A percentile compares a stretch with the other conserved stretches of the same genome.
phyloP scores from a whole-genome alignment of 1,284 basidiomycete genomes.

The Rhodotorula sp. region DNA sequence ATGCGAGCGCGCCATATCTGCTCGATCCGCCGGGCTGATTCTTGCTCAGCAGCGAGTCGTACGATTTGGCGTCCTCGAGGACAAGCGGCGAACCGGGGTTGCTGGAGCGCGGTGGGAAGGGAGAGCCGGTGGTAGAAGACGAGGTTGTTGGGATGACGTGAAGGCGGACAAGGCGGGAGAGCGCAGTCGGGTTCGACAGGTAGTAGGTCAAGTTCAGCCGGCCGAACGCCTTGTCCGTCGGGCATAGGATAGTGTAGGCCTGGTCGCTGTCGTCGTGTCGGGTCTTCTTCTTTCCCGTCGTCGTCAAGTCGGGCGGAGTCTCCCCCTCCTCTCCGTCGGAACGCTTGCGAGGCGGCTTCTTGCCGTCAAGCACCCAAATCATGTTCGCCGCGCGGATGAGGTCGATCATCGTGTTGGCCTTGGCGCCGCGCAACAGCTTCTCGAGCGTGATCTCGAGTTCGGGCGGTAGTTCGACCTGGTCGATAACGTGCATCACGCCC shows the following conservation, averaged over 20 bases:
- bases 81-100: constrained; percentile 60
- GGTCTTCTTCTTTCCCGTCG: not conserved
- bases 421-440: constrained; percentile 86
- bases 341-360: constrained; percentile 59
- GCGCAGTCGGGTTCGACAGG: constrained; percentile 60
- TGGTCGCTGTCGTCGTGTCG: constrained; percentile 14
- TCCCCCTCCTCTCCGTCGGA: constrained; percentile 49
- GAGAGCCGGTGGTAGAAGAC: constrained; percentile 3
- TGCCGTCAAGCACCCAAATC: constrained; percentile 85
- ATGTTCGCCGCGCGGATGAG: constrained; percentile 78
- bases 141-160: constrained; percentile 65
- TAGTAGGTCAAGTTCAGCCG: constrained; percentile 79
- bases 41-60: constrained; percentile 67
- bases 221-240: constrained; percentile 88
- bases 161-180: constrained; percentile 74
- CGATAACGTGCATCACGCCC: constrained; percentile 87
- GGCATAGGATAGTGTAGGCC: constrained; percentile 78
- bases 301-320: not conserved
- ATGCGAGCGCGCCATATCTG: constrained; percentile 75
- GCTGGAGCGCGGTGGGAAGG: constrained; percentile 16
- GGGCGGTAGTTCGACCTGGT: constrained; percentile 80
- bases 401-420: constrained; percentile 74
- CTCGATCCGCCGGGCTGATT: constrained; percentile 50
- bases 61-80: constrained; percentile 68
- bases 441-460: constrained; percentile 72